A percentile compares a stretch with the other conserved stretches of the same genome.
Evolutionary conservation across 306 rosid genomes (phyloP).

Genomic region (Casuarina cunninghamiana): DNA sequence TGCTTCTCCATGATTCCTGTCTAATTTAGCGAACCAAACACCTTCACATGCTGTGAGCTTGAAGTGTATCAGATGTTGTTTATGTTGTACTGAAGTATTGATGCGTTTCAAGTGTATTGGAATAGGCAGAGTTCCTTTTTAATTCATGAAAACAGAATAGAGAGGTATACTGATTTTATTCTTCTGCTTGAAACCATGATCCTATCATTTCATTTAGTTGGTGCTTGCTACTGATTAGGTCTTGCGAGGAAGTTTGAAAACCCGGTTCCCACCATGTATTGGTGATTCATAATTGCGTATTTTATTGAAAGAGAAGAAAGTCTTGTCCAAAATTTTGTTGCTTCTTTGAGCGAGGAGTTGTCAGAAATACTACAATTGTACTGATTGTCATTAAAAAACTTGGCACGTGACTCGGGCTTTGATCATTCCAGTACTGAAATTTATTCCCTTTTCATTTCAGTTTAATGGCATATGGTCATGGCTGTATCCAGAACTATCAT

Average conservation of each 20-base stretch:
- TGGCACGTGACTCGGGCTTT: background rate
- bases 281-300: no score
- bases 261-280: background rate
- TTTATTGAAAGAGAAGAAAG: no score
- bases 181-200: background rate
- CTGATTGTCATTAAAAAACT: background rate
- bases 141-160: no score
- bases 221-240: background rate
- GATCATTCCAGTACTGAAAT: background rate
- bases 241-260: background rate
- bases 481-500: no score
- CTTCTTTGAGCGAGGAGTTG: background rate
- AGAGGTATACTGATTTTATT: no score
- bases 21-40: background rate
- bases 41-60: background rate
- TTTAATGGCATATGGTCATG: background rate
- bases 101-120: background rate
- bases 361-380: background rate
- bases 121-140: no score
- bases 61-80: background rate
- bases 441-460: no score
- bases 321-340: no score
- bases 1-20: background rate
- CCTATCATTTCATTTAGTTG: background rate
- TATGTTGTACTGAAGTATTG: background rate